Evolutionary conservation across 2,329 filamentous ascomycete genomes (phyloP), one percentile per base, ranked within the genome.

Genomic region (Elsinoe arachidis): DNA sequence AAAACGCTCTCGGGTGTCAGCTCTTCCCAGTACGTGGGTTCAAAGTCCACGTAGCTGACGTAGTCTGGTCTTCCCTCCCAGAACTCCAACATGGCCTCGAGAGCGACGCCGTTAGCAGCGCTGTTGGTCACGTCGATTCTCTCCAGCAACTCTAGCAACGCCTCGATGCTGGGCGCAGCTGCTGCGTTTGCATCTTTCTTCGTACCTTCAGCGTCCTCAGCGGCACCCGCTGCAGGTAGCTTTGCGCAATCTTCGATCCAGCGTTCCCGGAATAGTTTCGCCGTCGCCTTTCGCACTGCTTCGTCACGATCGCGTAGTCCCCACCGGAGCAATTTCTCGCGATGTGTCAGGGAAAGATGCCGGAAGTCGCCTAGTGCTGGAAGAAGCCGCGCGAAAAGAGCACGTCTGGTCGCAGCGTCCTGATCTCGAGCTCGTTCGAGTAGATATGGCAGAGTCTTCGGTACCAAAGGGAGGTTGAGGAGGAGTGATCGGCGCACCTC

Each of bases 181-280:
- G 83, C 78, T 47, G 65, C 72, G 6, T 79, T 64, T 19, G 63
- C 58, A 60, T 66, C 72, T 51, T 74, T 74, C 4, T 79, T 78
- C 49, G 79, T 79, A 30, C 80, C 80, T n/a, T 79, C 73, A 19
- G 80, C 81, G 14, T 66, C 65, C 14, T 73, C 73, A 6, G 79
- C 76, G 51, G 80, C 79, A 34, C 79, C 80, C 9, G 80, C 74
- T 37, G 84, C 80, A 6, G 79, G 76, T 1, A 81, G 78, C 1
- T 86, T 86, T 5, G 88, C 90, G 65, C 91, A 96, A 67, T 97
- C 90, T 68, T 97, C 92, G 60, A 99, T 92, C 93, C 93, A 99
- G n/a, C 90, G 83, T 67, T 96, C 91, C 60, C 87, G 84, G 74
- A 99, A 99, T 5, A 97, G 78, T 46, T 88, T 86, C 6, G 88